phyloP scores from a whole-genome alignment of 768 basidiomycete species.

The Hirschioporus abietinus region DNA sequence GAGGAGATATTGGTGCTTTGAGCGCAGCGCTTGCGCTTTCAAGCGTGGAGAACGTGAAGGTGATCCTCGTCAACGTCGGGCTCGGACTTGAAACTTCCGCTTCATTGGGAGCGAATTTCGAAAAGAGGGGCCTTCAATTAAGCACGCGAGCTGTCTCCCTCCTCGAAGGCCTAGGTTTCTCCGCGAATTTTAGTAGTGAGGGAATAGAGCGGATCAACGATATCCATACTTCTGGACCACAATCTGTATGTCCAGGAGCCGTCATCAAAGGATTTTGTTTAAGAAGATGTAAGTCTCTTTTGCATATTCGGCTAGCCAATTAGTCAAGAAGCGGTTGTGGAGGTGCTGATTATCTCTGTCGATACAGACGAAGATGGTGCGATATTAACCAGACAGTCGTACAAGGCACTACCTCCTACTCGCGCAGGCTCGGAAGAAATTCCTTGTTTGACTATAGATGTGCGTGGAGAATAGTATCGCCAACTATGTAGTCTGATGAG shows the following conservation, averaged over 20 bases:
- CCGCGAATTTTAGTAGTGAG: neutral
- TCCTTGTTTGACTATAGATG: neutral
- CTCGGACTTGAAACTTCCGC: neutral
- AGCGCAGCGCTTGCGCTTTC: neutral
- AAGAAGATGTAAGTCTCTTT: neutral
- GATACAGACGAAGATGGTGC: neutral
- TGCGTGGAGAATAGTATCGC: neutral
- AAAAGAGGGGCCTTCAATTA: neutral
- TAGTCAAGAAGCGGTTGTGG: too few relatives aligned
- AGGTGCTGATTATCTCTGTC: neutral
- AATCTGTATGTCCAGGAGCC: neutral
- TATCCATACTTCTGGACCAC: neutral
- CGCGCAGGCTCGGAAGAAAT: neutral
- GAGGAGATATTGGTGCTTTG: neutral
- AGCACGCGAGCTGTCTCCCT: neutral
- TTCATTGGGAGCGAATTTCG: neutral
- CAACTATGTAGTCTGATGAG: neutral
- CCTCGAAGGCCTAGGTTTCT: neutral
- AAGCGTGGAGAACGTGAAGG: neutral
- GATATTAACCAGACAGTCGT: neutral
- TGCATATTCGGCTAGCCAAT: neutral
- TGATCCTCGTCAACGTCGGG: neutral
- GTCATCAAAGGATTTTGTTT: neutral
- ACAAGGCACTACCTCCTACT: neutral
- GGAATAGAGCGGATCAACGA: neutral